These are phyloP conservation scores for Brassica rapa DNA, from an alignment of 345 rosid species.

Conservation along the genomic window DNA sequence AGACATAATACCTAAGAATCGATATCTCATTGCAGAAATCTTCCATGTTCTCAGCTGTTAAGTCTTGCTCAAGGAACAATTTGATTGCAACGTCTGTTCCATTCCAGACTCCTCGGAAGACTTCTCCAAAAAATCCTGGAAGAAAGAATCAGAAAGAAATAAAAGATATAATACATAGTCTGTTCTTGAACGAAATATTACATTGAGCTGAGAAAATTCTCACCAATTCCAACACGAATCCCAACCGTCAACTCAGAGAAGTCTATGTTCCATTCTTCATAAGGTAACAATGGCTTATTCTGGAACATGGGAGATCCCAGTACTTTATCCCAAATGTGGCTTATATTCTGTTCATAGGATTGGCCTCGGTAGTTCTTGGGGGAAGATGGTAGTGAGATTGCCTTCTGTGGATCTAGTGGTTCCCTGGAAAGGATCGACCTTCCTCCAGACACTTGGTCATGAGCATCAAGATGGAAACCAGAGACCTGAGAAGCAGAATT, in stretches of 20 bases:
- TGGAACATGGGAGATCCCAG: slow-evolving; percentile 85
- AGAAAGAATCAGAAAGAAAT: slow-evolving; percentile 13
- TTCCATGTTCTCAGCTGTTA: slow-evolving; percentile 95
- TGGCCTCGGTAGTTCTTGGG: slow-evolving; percentile 77
- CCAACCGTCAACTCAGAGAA: slow-evolving; percentile 92
- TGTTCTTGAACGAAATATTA: neutral
- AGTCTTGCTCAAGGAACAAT: slow-evolving; percentile 94
- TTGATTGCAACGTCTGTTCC: slow-evolving; percentile 99
- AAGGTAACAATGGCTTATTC: slow-evolving; percentile 71
- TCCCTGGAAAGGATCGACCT: slow-evolving; percentile 63
- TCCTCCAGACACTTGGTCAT: slow-evolving; percentile 59
- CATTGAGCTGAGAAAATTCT: slow-evolving; percentile 28
- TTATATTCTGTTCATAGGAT: slow-evolving; percentile 52
- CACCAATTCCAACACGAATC: slow-evolving; percentile 97
- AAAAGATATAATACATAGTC: neutral
- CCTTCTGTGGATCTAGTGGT: slow-evolving; percentile 79
- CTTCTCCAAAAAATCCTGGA: slow-evolving; percentile 94
- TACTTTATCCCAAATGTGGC: slow-evolving; percentile 79
- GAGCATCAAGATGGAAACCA: slow-evolving; percentile 61
- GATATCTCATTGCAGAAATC: slow-evolving; percentile 98
- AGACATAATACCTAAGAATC: slow-evolving; percentile 73
- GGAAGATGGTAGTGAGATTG: slow-evolving; percentile 91
- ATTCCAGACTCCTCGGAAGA: slow-evolving; percentile 94
- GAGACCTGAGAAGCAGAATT: slow-evolving; percentile 50
- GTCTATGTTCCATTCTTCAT: slow-evolving; percentile 91